Conservation (phyloP, 2,329 filamentous ascomycete species). For the Aspergillus vadensis region DNA sequence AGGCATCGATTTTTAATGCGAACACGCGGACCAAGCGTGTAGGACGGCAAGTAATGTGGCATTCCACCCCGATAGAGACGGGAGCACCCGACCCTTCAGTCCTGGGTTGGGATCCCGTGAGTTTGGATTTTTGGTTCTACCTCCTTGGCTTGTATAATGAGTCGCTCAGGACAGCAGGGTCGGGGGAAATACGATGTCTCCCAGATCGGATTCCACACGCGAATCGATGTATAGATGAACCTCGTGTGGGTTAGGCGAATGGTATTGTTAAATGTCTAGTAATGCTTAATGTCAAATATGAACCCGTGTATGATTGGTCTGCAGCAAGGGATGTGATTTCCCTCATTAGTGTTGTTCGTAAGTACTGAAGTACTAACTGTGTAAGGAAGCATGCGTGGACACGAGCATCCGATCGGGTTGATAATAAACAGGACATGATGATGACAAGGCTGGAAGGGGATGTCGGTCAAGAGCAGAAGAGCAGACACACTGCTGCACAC, state of each 20-base stretch:
- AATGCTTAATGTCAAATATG: conserved; percentile 31
- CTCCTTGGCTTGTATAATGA: conserved; percentile 1
- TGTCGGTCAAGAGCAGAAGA: background rate
- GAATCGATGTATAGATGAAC: conserved; percentile 10
- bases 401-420: background rate
- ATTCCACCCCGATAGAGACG: conserved; percentile 13
- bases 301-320: background rate
- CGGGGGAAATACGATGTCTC: background rate
- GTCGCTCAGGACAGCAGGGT: conserved; percentile 8
- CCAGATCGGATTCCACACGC: background rate
- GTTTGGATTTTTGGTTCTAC: background rate
- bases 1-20: conserved; percentile 21
- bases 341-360: background rate
- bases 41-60: conserved; percentile 16
- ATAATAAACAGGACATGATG: background rate
- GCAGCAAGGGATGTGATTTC: background rate
- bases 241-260: conserved; percentile 8
- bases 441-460: background rate
- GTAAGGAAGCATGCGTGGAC: background rate
- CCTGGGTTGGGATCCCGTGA: background rate
- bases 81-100: conserved; percentile 1
- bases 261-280: conserved; percentile 18
- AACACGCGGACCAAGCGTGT: conserved; percentile 19
- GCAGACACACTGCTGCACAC: too few species aligned
- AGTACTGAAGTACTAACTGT: too few species aligned